Evolutionary conservation across 148 eudicot genomes (phyloP).

Genomic region (Rhododendron mucronatum): DNA sequence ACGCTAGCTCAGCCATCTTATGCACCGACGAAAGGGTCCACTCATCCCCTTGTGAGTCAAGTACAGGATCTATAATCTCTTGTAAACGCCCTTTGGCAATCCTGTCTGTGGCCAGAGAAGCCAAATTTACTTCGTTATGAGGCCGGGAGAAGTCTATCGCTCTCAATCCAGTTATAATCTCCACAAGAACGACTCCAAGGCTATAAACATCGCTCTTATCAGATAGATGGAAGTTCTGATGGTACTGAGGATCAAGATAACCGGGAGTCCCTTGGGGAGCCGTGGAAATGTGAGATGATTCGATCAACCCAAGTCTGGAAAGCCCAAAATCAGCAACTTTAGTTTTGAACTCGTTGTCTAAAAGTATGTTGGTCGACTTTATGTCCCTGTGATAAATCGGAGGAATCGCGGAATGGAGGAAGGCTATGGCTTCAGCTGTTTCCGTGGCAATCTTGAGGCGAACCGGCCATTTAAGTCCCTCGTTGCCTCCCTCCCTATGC

Average conservation of each 20-base stretch:
- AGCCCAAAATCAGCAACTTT: constrained; percentile 44
- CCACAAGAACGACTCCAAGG: constrained; percentile 44
- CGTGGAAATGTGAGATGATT: constrained; percentile 38
- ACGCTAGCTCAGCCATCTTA: constrained; percentile 47
- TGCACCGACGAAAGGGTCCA: constrained; percentile 28
- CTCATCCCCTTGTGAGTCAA: constrained; percentile 28
- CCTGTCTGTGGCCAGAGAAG: constrained; percentile 36
- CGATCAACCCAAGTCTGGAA: constrained; percentile 26
- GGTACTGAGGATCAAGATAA: constrained; percentile 39
- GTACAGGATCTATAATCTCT: constrained; percentile 39
- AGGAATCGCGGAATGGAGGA: constrained; percentile 29
- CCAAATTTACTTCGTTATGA: constrained; percentile 31
- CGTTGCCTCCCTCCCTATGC: constrained; percentile 20
- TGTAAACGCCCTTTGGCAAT: constrained; percentile 35
- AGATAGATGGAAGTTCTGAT: constrained; percentile 22
- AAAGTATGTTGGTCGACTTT: constrained; percentile 33
- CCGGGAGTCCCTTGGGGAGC: constrained; percentile 45
- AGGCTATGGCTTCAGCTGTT: constrained; percentile 33
- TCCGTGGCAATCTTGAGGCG: constrained; percentile 32
- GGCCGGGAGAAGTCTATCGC: constrained; percentile 27
- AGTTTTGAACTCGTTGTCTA: constrained; percentile 31
- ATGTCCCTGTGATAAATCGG: constrained; percentile 46
- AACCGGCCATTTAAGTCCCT: constrained; percentile 30
- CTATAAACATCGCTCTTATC: constrained; percentile 45
- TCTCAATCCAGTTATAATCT: constrained; percentile 28